Evolutionary conservation across 176 grass and related monocot species (phyloP).

Genomic region (Oryza glumipatula): DNA sequence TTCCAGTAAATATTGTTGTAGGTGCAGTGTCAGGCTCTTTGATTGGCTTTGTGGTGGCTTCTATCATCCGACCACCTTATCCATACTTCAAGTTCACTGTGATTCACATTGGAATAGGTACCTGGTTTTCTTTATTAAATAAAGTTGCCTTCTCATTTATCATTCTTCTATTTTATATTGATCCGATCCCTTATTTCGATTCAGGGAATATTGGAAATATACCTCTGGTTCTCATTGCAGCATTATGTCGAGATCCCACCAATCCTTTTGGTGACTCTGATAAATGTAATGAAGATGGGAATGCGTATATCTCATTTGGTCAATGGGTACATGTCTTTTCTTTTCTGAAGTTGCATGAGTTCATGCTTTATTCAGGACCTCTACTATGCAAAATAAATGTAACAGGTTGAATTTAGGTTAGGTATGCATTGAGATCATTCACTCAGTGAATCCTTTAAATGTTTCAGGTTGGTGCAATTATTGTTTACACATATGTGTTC

Average conservation of each 20-base stretch:
- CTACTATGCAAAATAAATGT: constrained; percentile 13
- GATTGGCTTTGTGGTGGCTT: constrained; percentile 90
- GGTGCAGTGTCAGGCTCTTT: constrained; percentile 75
- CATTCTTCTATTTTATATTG: constrained; percentile 7
- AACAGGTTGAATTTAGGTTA: background rate
- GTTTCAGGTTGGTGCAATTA: constrained; percentile 92
- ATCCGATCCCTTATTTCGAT: constrained; percentile 14
- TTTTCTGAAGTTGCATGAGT: background rate
- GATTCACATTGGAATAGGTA: constrained; percentile 98
- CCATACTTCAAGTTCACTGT: constrained; percentile 99
- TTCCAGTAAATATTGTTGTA: constrained; percentile 95
- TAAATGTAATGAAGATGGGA: constrained; percentile 95
- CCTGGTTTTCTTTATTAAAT: constrained; percentile 23
- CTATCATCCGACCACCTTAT: constrained; percentile 84
- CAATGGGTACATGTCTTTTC: constrained; percentile 78
- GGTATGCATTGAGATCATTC: constrained; percentile 29
- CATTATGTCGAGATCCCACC: constrained; percentile 84
- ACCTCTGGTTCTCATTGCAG: constrained; percentile 93
- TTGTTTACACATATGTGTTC: constrained; percentile 99
- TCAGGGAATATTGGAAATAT: constrained; percentile 99
- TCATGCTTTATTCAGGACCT: constrained; percentile 36
- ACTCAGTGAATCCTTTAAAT: constrained; percentile 22
- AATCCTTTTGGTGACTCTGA: constrained; percentile 96
- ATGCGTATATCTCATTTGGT: constrained; percentile 98
- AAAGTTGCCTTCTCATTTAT: constrained; percentile 15